Evolutionary conservation across 805 yeast genomes (phyloP), one percentile per base, ranked within the genome.

Genomic region (Starmera amethionina): DNA sequence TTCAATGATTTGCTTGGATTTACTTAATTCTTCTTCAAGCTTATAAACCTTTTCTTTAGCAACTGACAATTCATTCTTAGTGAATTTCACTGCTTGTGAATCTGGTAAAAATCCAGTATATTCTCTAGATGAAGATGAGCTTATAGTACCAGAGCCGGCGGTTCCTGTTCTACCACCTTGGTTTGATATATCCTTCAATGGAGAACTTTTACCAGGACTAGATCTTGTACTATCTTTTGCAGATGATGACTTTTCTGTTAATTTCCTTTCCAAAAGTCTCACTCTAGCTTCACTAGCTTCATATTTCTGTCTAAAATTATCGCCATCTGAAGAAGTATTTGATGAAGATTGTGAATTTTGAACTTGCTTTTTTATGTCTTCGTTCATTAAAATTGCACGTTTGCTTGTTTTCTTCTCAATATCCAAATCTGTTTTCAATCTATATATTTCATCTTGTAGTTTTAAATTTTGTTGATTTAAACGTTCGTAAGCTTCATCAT

Each of bases 371-470:
- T 67, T 71, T 12, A 64, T 51, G 10, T 68, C 70, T 35, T 66
- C 59, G 2, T 72, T 70, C 42, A 68, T 69, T 36, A 59, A 64
- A 47, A 74, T 79, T 4, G 79, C 77, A 42, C 79, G 65, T 38
- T 56, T 56, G 7, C 72, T 67, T 22, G 75, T 73, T 14, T 65
- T 64, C 37, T 70, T 70, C 51, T 77, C 82, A 37, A 68, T 64
- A 37, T 75, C 70, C 29, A 78, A 54, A 38, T 70, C 71, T 14
- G 66, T 53, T 47, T 66, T 72, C 47, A 78, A 56, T 11, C 63
- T 59, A 36, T 71, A 73, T 30, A 74, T 61, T 49, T 78, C 79
- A 40, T 54, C 56, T 36, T 62, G 61, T 10, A 60, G 46, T 38
- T 51, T 55, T 5, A 54, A 46, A 27, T 62, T 65, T 1, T 48